These are phyloP conservation scores for Tolypocladium endophyticum DNA, from an alignment of 2,329 filamentous ascomycete species.

Conservation along the genomic window DNA sequence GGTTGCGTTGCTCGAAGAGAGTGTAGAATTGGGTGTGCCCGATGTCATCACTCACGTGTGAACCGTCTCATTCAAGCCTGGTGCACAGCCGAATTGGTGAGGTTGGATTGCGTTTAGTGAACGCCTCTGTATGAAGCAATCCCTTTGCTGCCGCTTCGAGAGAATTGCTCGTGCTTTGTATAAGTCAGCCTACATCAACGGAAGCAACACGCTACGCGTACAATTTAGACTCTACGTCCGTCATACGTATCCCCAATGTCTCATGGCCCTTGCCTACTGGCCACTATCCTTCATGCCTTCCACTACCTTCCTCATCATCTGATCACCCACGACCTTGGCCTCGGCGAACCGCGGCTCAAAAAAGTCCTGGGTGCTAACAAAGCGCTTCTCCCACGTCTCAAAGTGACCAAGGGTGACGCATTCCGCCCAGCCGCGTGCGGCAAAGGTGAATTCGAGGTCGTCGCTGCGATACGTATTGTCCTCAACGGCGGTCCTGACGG, in stretches of 20 bases:
- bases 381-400: slow-evolving; percentile 83
- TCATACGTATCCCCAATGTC: neutral
- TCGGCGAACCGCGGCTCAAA: slow-evolving; percentile 85
- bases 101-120: neutral
- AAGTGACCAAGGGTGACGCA: slow-evolving; percentile 88
- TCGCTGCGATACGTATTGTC: slow-evolving; percentile 91
- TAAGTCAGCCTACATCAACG: neutral
- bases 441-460: slow-evolving; percentile 96
- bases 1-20: slow-evolving; percentile 46
- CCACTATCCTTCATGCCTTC: slow-evolving; percentile 52
- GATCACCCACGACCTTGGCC: slow-evolving; percentile 78
- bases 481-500: slow-evolving; percentile 73
- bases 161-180: neutral
- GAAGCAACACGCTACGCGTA: neutral
- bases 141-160: neutral
- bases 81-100: neutral
- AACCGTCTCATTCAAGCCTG: neutral
- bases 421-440: slow-evolving; percentile 90
- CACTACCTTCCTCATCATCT: slow-evolving; percentile 94
- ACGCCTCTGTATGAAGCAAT: neutral
- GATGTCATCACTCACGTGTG: slow-evolving; percentile 29
- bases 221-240: neutral
- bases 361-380: slow-evolving; percentile 81
- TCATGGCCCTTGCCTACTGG: neutral
- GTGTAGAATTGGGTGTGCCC: slow-evolving; percentile 33